Evolutionary conservation across 768 basidiomycete species (phyloP).

Genomic region (Leucocoprinus leucothites): DNA sequence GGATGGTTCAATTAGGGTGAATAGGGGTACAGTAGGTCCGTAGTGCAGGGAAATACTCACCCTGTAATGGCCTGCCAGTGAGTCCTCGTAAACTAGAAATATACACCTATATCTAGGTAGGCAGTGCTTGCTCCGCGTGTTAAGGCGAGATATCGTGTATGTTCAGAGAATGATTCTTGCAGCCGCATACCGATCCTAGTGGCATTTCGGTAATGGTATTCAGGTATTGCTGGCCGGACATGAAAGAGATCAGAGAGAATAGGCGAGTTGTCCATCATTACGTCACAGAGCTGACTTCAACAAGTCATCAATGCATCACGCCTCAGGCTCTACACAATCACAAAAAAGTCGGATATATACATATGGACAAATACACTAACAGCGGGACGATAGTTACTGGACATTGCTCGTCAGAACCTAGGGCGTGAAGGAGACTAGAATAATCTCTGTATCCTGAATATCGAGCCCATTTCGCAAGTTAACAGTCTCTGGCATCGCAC

Average conservation of each 20-base stretch:
- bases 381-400: too few species aligned
- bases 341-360: too few species aligned
- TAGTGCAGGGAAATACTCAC: too few species aligned
- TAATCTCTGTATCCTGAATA: constrained; percentile 45
- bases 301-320: neutral
- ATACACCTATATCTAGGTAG: constrained; percentile 70
- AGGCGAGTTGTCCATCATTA: constrained; percentile 6
- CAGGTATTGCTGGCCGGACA: constrained; percentile 44
- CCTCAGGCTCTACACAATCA: too few species aligned
- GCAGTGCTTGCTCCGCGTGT: constrained; percentile 50
- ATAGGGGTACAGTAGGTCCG: too few species aligned
- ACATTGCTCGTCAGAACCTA: too few species aligned
- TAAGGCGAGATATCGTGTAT: constrained; percentile 68
- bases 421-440: constrained; percentile 35
- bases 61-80: too few species aligned
- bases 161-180: constrained; percentile 80
- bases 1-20: too few species aligned
- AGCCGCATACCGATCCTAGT: constrained; percentile 78
- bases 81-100: too few species aligned
- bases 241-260: constrained; percentile 16
- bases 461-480: constrained; percentile 36
- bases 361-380: too few species aligned
- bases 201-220: constrained; percentile 72
- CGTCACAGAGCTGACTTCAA: constrained; percentile 5
- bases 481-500: constrained; percentile 23